Percentiles rank a stretch among this genome's conserved stretches.
phyloP scores from a whole-genome alignment of 495 filamentous ascomycete species.

The Ascobolus immersus region DNA sequence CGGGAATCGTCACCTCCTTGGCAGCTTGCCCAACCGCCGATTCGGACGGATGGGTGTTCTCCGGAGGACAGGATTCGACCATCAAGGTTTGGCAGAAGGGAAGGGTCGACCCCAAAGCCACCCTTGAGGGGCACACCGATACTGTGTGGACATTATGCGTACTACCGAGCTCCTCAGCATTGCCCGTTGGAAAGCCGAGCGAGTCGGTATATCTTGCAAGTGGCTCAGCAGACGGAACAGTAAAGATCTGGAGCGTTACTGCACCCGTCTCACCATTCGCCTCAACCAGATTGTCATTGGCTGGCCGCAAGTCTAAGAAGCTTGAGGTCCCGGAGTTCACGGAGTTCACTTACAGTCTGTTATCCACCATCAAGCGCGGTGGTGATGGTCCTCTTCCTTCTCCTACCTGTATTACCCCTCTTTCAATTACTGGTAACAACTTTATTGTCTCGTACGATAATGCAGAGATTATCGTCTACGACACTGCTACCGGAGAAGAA shows the following conservation, averaged over 20 bases:
- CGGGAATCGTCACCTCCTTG: constrained; percentile 64
- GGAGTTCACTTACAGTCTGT: constrained; percentile 30
- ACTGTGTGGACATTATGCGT: constrained; percentile 90
- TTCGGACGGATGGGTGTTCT: constrained; percentile 94
- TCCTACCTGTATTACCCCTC: constrained; percentile 73
- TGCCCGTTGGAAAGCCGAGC: constrained; percentile 43
- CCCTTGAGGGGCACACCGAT: constrained; percentile 79
- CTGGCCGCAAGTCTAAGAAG: constrained; percentile 47
- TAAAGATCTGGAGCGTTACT: constrained; percentile 85
- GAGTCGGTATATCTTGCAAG: constrained; percentile 53
- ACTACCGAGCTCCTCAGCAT: constrained; percentile 59
- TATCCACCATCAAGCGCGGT: not conserved
- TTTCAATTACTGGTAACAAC: constrained; percentile 62
- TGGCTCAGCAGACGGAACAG: constrained; percentile 69
- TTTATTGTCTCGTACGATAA: constrained; percentile 87
- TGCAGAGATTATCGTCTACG: constrained; percentile 69
- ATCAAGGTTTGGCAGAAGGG: constrained; percentile 87
- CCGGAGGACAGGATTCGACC: constrained; percentile 79
- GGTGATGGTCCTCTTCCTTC: constrained; percentile 16
- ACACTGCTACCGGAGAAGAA: constrained; percentile 76
- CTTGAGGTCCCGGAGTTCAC: constrained; percentile 45
- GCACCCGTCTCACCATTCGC: constrained; percentile 32
- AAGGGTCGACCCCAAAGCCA: constrained; percentile 82
- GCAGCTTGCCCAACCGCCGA: constrained; percentile 64
- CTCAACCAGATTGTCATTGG: too few relatives aligned